Evolutionary conservation across 352 stramenopile genomes (phyloP).

Genomic region (Bremia lactucae): DNA sequence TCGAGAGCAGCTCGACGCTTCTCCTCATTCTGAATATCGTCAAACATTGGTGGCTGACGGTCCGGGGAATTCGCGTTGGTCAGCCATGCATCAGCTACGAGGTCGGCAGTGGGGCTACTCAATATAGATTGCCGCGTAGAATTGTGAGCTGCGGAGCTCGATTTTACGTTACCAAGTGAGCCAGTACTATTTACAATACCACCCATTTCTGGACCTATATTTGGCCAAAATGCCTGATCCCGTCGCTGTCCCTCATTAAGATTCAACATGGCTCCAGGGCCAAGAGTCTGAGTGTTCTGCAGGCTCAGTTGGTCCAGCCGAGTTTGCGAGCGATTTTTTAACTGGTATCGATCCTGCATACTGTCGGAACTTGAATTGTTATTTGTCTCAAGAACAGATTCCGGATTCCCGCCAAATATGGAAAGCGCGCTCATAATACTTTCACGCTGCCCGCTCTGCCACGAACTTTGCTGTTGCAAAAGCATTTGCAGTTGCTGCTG

Average conservation of each 20-base stretch:
- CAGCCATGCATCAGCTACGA: slow-evolving; percentile 26
- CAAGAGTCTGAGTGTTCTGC: slow-evolving; percentile 8
- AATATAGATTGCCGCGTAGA: slow-evolving; percentile 5
- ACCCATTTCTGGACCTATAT: slow-evolving; percentile 9
- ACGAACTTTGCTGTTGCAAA: slow-evolving; percentile 66
- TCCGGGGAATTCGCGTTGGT: slow-evolving; percentile 11
- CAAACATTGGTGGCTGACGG: slow-evolving; percentile 16
- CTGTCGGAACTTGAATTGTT: slow-evolving; percentile 23
- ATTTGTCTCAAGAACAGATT: slow-evolving; percentile 11
- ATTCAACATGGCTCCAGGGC: slow-evolving; percentile 24
- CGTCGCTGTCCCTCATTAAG: slow-evolving; percentile 17
- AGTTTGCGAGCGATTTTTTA: slow-evolving; percentile 35
- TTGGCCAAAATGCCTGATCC: slow-evolving; percentile 25
- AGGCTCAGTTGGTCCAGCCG: slow-evolving; percentile 26
- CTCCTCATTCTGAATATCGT: slow-evolving; percentile 39
- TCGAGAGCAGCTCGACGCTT: slow-evolving; percentile 23
- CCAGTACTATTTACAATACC: slow-evolving; percentile 7
- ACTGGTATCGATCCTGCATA: slow-evolving; percentile 44
- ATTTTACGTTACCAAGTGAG: slow-evolving; percentile 2
- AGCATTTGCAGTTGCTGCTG: slow-evolving; percentile 68
- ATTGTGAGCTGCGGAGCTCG: slow-evolving; percentile 8
- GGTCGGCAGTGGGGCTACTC: slow-evolving; percentile 6
- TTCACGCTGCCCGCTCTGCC: slow-evolving; percentile 62
- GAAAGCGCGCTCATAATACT: slow-evolving; percentile 69
- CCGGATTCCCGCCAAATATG: slow-evolving; percentile 44